Evolutionary conservation across 1,284 basidiomycete genomes (phyloP), one percentile per base, ranked within the genome.

Genomic region (Ganoderma meredithae): DNA sequence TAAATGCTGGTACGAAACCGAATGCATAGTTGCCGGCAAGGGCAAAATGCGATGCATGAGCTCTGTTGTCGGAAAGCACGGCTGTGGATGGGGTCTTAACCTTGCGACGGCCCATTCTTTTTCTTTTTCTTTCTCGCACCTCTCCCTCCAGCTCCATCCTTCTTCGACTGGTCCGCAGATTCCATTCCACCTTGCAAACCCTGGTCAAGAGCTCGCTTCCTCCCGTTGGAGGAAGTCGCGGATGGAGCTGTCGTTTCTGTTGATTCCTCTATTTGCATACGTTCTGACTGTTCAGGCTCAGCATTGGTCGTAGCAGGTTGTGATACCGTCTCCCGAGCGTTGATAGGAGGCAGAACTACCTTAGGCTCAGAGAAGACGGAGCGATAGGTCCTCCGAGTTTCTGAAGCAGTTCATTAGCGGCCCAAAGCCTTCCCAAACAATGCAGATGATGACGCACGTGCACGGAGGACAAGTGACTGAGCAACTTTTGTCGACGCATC

Each of bases 361-460:
- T 78, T 85, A 0, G 92, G 91, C 72, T 92, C 90, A 2, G 92
- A 93, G 19, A 94, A 80, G 0, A 94, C 85, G 0, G 92, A 89
- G 2, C 92, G 85, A 73, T 92, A 94, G 4, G 85, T 88, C 68
- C 80, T 82, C 13, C 87, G 85, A 3, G 85, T 85, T 74, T 86
- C 87, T 88, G 72, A 13, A 25, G 22, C 17, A 65, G 52, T 39
- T 22, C 12, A 22, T 69, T 40, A 63, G 47, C n/a, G 65, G 43
- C 31, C 2, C 7, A 55, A 58, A 19, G 31, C 3, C 13, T 5
- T 6, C 7, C 36, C n/a, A 40, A 19, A 27, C 22, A n/a, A 15
- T 17, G 60, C 3, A 62, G 39, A 41, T 10, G 27, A 9, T 44
- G n/a, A 83, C 92, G 74, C 74, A 93, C 93, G 88, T n/a, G 92